Percentiles rank a stretch among this genome's conserved stretches.
phyloP scores from a whole-genome alignment of 768 basidiomycete species.

The Pluteus cervinus region DNA sequence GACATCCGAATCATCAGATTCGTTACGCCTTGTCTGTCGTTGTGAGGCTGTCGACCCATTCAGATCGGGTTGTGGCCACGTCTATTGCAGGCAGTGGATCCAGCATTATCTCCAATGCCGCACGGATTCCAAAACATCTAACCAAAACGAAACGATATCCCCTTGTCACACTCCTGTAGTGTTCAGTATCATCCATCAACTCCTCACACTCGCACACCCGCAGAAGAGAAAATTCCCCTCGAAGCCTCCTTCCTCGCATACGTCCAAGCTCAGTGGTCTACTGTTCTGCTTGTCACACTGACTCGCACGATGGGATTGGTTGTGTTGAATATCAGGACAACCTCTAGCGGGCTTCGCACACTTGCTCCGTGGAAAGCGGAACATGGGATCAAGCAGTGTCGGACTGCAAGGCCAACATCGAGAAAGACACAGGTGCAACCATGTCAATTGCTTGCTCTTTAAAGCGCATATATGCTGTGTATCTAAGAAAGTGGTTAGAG shows the following conservation, averaged over 20 bases:
- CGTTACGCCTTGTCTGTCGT: slow-evolving; percentile 3
- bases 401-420: slow-evolving; percentile 26
- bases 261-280: slow-evolving; percentile 34
- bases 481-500: background rate
- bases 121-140: slow-evolving; percentile 1
- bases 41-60: background rate
- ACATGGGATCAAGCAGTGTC: slow-evolving; percentile 28
- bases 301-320: slow-evolving; percentile 44
- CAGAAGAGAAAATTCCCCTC: slow-evolving; percentile 34
- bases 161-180: slow-evolving; percentile 24
- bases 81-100: slow-evolving; percentile 3
- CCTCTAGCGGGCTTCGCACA: slow-evolving; percentile 5
- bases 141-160: slow-evolving; percentile 1
- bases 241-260: slow-evolving; percentile 39
- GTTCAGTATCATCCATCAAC: slow-evolving; percentile 26
- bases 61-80: slow-evolving; percentile 2
- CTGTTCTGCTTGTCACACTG: slow-evolving; percentile 43
- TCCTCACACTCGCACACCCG: slow-evolving; percentile 34
- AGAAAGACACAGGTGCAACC: slow-evolving; percentile 35
- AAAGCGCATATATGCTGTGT: background rate
- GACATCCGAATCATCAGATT: no score
- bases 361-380: slow-evolving; percentile 3
- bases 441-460: slow-evolving; percentile 18
- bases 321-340: slow-evolving; percentile 40
- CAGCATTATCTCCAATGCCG: slow-evolving; percentile 2